Evolutionary conservation across 192 early-diverging fungal genomes (phyloP), one percentile per base, ranked within the genome.

Genomic region (Chytriomyces sp.): DNA sequence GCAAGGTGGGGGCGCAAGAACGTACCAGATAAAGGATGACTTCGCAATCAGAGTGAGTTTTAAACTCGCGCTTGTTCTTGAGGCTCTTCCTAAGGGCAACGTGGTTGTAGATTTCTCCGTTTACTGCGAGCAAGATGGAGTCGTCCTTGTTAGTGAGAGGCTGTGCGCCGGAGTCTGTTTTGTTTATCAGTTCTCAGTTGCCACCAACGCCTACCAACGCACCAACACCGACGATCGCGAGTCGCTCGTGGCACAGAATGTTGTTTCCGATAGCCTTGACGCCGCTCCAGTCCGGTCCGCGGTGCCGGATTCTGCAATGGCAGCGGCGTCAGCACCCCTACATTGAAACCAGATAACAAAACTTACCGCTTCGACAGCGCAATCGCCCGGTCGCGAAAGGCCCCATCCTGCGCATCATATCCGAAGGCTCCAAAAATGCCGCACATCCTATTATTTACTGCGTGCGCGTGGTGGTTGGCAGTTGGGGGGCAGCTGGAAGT

Each of bases 101-200:
- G 85, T 99, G 94, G 90, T 99, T 99, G 86, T 99, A 99, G 80
- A 99, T 99, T 79, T 99, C 96, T 69, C 96, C 96, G 83, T 99
- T 99, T 74, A 98, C 96, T 30, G 89, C 82, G 61, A 99, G 86
- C 63, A 99, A 85, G 40, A 99, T 70, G 52, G 89, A 78, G 64
- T 92, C 94, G 77, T 98, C 94, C 14, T 85, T 90, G 84, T 93
- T 96, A 78, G 92, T 93, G 73, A 99, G 85, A 17, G 96, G 96
- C 80, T 99, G 96, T 28, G 96, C 96, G 54, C 96, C 96, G 66
- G 88, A 89, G 65, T 93, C 96, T 93, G 62, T 17, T 49, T 22
- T 40, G 52, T 30, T 0, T 64, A 26, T 25, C 8, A 25, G 31
- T 37, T 26, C 28, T 33, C 38, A 38, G 40, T 49, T 33, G 17